Evolutionary conservation across 371 early-diverging fungal species (phyloP).

Genomic region (Rhizopus delemar): DNA sequence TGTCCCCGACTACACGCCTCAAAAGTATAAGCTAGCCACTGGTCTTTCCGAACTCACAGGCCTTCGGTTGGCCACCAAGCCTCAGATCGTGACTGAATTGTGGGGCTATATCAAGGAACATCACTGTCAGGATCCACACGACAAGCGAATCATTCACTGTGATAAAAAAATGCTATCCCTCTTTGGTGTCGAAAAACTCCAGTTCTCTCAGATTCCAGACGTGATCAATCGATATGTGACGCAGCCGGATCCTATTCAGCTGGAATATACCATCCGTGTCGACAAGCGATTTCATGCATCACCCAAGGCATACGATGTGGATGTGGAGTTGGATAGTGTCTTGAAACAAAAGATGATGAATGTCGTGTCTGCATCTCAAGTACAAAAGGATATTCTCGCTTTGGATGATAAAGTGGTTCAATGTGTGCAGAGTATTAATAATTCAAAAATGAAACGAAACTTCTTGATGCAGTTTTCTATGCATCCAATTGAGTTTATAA

Average conservation of each 20-base stretch:
- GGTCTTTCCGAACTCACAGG: slow-evolving; percentile 69
- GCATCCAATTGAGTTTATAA: slow-evolving; percentile 87
- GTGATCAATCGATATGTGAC: slow-evolving; percentile 72
- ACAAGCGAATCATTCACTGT: slow-evolving; percentile 70
- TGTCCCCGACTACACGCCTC: slow-evolving; percentile 74
- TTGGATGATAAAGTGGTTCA: slow-evolving; percentile 70
- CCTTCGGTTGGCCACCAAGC: slow-evolving; percentile 70
- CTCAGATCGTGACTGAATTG: slow-evolving; percentile 76
- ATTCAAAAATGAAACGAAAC: slow-evolving; percentile 87
- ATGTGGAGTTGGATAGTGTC: slow-evolving; percentile 87
- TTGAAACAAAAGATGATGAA: slow-evolving; percentile 57
- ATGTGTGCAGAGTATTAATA: slow-evolving; percentile 79
- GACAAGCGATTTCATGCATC: slow-evolving; percentile 66
- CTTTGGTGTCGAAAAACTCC: slow-evolving; percentile 48
- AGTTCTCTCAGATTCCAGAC: slow-evolving; percentile 80
- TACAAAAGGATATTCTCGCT: slow-evolving; percentile 59
- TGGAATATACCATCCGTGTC: slow-evolving; percentile 81
- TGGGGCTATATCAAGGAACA: slow-evolving; percentile 95
- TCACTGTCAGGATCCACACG: slow-evolving; percentile 78
- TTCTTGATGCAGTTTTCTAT: slow-evolving; percentile 85
- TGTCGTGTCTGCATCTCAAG: slow-evolving; percentile 40
- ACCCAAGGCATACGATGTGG: slow-evolving; percentile 82
- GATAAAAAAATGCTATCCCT: slow-evolving; percentile 53
- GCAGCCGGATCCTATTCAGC: slow-evolving; percentile 85
- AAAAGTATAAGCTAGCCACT: slow-evolving; percentile 75